These are phyloP conservation scores for Candolleomyces eurysporus DNA, from an alignment of 768 basidiomycete genomes.

Conservation along the genomic window DNA sequence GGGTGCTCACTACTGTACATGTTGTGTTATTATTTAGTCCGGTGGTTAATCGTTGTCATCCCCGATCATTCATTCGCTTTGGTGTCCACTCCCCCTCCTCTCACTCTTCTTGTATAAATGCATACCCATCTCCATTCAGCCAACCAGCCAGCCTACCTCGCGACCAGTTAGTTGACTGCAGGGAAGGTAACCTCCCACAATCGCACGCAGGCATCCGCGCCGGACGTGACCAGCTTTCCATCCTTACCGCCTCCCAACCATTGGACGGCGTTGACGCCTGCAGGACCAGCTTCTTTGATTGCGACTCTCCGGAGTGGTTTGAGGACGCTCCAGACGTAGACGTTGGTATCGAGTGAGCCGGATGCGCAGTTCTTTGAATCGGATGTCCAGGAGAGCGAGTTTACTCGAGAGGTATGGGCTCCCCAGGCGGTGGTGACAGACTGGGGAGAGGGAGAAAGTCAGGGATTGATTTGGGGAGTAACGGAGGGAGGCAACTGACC, in stretches of 20 bases:
- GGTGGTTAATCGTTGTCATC: no score
- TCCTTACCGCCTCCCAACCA: constrained; percentile 63
- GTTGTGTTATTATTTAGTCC: no score
- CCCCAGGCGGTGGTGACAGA: constrained; percentile 78
- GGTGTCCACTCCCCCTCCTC: no score
- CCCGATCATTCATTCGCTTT: no score
- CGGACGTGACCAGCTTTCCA: constrained; percentile 63
- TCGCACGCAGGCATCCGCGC: constrained; percentile 80
- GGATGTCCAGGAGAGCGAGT: constrained; percentile 72
- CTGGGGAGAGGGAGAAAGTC: constrained; percentile 38
- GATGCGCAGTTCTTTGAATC: constrained; percentile 80
- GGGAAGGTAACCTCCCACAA: constrained; percentile 65
- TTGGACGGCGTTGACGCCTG: constrained; percentile 77
- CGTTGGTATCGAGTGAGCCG: constrained; percentile 89
- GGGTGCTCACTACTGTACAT: no score
- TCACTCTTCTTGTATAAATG: no score
- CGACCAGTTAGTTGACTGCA: constrained; percentile 11
- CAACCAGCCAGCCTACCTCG: background rate
- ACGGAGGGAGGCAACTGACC: constrained; percentile 32
- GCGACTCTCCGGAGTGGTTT: constrained; percentile 72
- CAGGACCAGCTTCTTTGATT: constrained; percentile 83
- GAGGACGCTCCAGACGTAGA: constrained; percentile 82
- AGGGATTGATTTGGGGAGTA: background rate
- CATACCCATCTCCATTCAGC: background rate
- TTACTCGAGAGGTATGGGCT: constrained; percentile 79